These are phyloP conservation scores for Erodium maritimum DNA, from an alignment of 345 rosid genomes.

Conservation along the genomic window DNA sequence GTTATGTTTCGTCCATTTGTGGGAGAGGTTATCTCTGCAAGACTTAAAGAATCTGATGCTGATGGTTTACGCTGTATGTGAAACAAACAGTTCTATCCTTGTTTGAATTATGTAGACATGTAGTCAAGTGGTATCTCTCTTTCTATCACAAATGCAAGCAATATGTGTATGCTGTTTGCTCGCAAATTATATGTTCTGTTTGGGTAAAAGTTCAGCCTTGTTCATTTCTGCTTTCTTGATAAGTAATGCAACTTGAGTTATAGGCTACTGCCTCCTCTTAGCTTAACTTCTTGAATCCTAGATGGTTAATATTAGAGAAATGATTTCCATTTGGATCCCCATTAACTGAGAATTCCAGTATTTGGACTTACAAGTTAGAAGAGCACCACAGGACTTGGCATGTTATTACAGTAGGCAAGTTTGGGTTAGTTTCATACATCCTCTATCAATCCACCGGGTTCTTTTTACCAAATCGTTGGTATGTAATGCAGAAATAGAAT, in stretches of 20 bases:
- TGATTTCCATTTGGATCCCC: too few species aligned
- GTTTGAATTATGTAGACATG: neutral
- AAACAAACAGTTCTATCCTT: neutral
- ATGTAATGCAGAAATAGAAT: too few species aligned
- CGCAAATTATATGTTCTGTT: neutral
- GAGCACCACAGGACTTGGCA: too few species aligned
- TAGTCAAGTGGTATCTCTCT: neutral
- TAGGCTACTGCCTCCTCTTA: neutral
- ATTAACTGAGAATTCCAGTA: too few species aligned
- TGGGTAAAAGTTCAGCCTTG: neutral
- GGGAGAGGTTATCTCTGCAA: slow-evolving; percentile 67
- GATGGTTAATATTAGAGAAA: neutral
- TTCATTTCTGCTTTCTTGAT: too few species aligned
- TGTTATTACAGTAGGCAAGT: too few species aligned
- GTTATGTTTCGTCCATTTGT: slow-evolving; percentile 79
- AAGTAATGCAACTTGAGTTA: neutral
- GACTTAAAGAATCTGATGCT: slow-evolving; percentile 59
- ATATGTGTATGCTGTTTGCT: neutral
- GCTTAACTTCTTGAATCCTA: neutral
- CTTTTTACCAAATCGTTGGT: too few species aligned
- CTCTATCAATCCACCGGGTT: too few species aligned
- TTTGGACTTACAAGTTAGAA: too few species aligned
- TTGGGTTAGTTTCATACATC: too few species aligned
- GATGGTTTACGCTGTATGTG: slow-evolving; percentile 75
- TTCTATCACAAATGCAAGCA: neutral